A percentile compares a stretch with the other conserved stretches of the same genome.
Evolutionary conservation across 257 asterid genomes (phyloP).

Genomic region (Thymus mandschuricus): DNA sequence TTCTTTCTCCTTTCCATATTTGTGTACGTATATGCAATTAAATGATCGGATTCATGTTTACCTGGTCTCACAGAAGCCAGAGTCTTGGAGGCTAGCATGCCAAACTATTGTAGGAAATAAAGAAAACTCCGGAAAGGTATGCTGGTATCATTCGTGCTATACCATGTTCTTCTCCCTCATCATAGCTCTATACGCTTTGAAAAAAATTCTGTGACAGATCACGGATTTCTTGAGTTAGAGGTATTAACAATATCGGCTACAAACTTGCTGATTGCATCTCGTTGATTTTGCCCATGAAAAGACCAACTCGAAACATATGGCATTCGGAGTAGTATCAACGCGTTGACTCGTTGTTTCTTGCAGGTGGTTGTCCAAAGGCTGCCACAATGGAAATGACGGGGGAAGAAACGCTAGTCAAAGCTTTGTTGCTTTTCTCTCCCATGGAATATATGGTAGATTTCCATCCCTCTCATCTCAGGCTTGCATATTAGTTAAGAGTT

Average conservation of each 20-base stretch:
- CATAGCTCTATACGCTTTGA: neutral
- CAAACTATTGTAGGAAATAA: constrained; percentile 95
- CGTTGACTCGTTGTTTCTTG: constrained; percentile 8
- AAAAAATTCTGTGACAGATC: neutral
- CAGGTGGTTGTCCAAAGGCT: constrained; percentile 85
- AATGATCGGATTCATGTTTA: neutral
- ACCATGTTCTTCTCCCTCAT: neutral
- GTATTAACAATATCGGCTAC: neutral
- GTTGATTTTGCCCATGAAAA: neutral
- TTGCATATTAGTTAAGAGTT: neutral
- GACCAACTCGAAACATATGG: neutral
- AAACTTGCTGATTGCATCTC: neutral
- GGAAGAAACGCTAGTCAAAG: constrained; percentile 1
- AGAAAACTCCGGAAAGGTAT: constrained; percentile 88
- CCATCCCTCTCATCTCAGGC: neutral
- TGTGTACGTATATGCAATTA: neutral
- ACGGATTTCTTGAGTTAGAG: neutral
- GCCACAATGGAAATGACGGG: constrained; percentile 76
- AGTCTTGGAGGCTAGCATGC: constrained; percentile 96
- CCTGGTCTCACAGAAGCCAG: constrained; percentile 69
- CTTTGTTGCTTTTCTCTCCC: neutral
- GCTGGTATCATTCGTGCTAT: neutral
- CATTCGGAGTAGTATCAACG: neutral
- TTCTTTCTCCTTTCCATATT: neutral
- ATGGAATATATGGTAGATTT: neutral